phyloP scores from a whole-genome alignment of 73 alveolate genomes.

The Paramecium bursaria region DNA sequence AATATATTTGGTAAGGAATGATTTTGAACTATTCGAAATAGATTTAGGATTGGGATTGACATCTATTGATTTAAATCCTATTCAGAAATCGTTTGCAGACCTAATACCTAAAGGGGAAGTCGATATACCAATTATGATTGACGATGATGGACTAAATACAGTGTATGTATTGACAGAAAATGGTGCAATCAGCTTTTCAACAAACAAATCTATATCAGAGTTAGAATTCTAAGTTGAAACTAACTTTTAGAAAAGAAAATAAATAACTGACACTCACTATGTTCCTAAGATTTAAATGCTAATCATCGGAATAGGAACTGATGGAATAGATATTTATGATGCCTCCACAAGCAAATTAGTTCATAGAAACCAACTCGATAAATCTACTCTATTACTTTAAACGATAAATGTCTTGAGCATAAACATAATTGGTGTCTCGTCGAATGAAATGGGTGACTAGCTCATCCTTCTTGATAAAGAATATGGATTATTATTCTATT shows the following conservation, averaged over 20 bases:
- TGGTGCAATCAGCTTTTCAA: conserved; percentile 35
- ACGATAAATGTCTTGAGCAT: no score
- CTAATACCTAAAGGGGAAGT: neutral
- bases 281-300: conserved; percentile 2
- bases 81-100: conserved; percentile 1
- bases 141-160: conserved; percentile 46
- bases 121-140: conserved; percentile 7
- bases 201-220: conserved; percentile 2
- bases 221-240: neutral
- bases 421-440: conserved; percentile 14
- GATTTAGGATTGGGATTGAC: conserved; percentile 10
- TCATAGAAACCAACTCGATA: no score
- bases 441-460: conserved; percentile 2
- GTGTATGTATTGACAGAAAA: conserved; percentile 20
- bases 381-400: no score
- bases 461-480: conserved; percentile 17
- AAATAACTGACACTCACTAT: neutral
- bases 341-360: no score
- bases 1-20: conserved; percentile 52
- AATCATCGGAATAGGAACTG: conserved; percentile 11
- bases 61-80: conserved; percentile 2
- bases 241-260: neutral
- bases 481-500: conserved; percentile 3
- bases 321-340: conserved; percentile 42
- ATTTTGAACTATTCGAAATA: conserved; percentile 3